Evolutionary conservation across 2,329 filamentous ascomycete species (phyloP), one percentile per base, ranked within the genome.

Genomic region (Aureobasidium sp.): DNA sequence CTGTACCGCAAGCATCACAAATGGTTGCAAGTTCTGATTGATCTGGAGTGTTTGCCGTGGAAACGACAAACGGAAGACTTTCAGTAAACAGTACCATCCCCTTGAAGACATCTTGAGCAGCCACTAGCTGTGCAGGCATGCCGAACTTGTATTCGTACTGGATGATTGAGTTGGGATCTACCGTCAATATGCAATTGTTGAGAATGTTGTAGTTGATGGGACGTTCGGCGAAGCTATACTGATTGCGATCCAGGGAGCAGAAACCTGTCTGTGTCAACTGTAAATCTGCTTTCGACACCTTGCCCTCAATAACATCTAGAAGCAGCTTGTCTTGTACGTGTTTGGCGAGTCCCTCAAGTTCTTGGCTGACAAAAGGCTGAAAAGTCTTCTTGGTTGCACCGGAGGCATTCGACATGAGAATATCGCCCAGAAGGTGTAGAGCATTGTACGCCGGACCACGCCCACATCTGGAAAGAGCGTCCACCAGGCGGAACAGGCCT

Each of bases 401-500:
- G n/a, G 32, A 16, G 1, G 16, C 9, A 29, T 36, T 45, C 3
- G 9, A 5, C 13, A 25, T 39, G 25, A 55, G 34, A 2, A 36
- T 3, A 15, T 52, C 59, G 21, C 48, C 50, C 8, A 55, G 41
- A 7, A 62, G 25, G 13, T 66, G 63, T 16, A 69, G 34, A 10
- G 69, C 69, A 25, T 60, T 65, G 36, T 61, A 47, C 10, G 62
- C 34, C 5, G 67, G 67, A 15, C 67, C 68, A 32, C 61, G 65
- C n/a, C 69, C 68, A 48, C 67, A 69, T 41, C 66, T 67, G 45
- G 62, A 66, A 8, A 70, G 63, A 21, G 66, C 64, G 21, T 63
- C 53, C 2, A 63, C 65, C 3, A 70, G 39, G 7, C 69, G 65
- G 53, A 66, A 70, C 29, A 62, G 3, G 64, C 66, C 44, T 66